These are phyloP conservation scores for Abrus precatorius DNA, from an alignment of 306 rosid genomes.

Conservation along the genomic window DNA sequence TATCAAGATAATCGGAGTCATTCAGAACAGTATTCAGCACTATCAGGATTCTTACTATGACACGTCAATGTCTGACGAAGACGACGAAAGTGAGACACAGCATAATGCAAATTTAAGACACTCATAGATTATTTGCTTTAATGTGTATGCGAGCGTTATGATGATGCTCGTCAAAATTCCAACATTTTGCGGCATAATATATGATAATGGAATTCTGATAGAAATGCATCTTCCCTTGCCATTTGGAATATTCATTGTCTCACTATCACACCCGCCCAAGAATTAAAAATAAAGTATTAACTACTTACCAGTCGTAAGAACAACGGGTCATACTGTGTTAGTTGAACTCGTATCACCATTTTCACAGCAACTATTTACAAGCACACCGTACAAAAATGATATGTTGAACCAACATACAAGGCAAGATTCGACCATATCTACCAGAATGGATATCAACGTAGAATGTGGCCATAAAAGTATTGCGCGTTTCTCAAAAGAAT, in stretches of 20 bases:
- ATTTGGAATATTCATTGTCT: not conserved
- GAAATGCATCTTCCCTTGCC: not conserved
- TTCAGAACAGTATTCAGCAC: constrained; percentile 56
- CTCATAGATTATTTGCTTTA: constrained; percentile 37
- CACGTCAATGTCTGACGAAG: constrained; percentile 47
- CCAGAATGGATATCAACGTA: constrained; percentile 34
- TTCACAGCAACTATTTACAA: constrained; percentile 45
- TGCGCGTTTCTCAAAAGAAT: constrained; percentile 43
- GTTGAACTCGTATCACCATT: constrained; percentile 19
- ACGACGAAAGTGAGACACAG: constrained; percentile 50
- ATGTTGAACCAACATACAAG: constrained; percentile 38
- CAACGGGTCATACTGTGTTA: constrained; percentile 4
- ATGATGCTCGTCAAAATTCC: constrained; percentile 52
- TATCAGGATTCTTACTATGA: constrained; percentile 60
- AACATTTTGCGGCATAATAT: constrained; percentile 32
- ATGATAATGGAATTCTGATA: constrained; percentile 36
- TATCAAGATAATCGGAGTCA: constrained; percentile 59
- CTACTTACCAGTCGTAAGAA: not conserved
- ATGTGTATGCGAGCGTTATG: constrained; percentile 49
- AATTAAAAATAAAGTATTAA: constrained; percentile 25
- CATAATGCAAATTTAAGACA: constrained; percentile 51
- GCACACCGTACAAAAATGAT: not conserved
- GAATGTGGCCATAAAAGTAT: constrained; percentile 30
- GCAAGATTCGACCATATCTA: constrained; percentile 1
- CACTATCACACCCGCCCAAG: constrained; percentile 29